Percentiles rank a stretch among this genome's conserved stretches.
Conservation (phyloP, 2,329 filamentous ascomycete species). For the Pseudocercospora pini-densiflorae region DNA sequence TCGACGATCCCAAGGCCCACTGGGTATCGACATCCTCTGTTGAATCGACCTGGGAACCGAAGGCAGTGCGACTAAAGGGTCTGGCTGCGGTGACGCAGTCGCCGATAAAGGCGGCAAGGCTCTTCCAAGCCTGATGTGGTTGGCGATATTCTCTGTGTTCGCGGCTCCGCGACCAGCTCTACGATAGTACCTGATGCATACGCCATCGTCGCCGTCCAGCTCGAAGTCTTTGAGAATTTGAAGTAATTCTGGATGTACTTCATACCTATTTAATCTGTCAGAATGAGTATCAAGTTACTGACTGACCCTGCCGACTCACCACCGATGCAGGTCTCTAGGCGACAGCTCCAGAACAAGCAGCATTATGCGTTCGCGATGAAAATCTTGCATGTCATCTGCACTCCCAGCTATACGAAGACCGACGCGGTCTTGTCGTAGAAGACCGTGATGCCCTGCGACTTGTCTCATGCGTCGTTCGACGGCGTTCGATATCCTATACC, state of each 20-base stretch:
- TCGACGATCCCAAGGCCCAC: not conserved
- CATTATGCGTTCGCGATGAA: not conserved
- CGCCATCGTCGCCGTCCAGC: not conserved
- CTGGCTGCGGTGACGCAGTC: not conserved
- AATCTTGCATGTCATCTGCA: not conserved
- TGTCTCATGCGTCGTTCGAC: not conserved
- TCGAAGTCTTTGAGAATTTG: not conserved
- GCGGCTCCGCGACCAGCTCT: not conserved
- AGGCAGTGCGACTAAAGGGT: not conserved
- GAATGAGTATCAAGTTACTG: not conserved
- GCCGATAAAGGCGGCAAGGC: not conserved
- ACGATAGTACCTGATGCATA: constrained; percentile 9
- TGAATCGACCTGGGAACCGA: not conserved
- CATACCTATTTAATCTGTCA: not conserved
- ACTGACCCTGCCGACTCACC: not conserved
- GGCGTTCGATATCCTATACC: not conserved
- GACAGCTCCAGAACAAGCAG: not conserved
- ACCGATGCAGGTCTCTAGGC: not conserved
- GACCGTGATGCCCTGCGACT: not conserved
- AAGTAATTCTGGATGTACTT: not conserved
- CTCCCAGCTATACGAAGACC: not conserved
- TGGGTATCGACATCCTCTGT: not conserved
- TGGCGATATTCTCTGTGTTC: not conserved
- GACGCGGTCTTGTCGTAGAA: not conserved
- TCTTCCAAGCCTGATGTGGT: not conserved